Conservation (phyloP, 352 stramenopile species). For the Globisporangium canariense region DNA sequence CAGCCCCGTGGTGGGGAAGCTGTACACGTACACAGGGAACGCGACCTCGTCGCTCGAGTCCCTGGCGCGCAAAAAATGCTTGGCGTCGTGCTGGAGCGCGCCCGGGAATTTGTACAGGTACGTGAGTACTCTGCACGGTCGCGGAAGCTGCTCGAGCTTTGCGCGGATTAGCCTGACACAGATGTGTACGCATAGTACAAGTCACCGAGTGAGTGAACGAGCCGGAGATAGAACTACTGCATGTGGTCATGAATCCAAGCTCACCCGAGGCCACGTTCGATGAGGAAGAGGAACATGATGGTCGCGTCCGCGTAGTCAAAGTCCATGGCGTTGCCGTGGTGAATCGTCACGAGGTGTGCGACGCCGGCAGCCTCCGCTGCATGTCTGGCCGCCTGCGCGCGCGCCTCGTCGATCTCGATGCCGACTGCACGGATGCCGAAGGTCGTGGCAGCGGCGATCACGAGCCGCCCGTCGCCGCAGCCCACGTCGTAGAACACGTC, state of each 20-base stretch:
- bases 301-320: slow-evolving; percentile 61
- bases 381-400: slow-evolving; percentile 27
- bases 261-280: slow-evolving; percentile 63
- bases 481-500: slow-evolving; percentile 82
- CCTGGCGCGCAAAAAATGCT: slow-evolving; percentile 47
- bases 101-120: slow-evolving; percentile 75
- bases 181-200: not conserved
- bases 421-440: slow-evolving; percentile 54
- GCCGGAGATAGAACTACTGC: no score
- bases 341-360: slow-evolving; percentile 54
- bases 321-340: slow-evolving; percentile 68
- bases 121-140: slow-evolving; percentile 56
- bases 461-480: slow-evolving; percentile 69
- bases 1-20: slow-evolving; percentile 29
- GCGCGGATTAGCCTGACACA: slow-evolving; percentile 41
- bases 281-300: slow-evolving; percentile 81
- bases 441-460: slow-evolving; percentile 50
- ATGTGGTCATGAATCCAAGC: not conserved
- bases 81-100: slow-evolving; percentile 24
- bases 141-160: slow-evolving; percentile 39
- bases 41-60: slow-evolving; percentile 35
- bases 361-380: slow-evolving; percentile 28
- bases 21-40: slow-evolving; percentile 79
- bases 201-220: not conserved
- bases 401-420: slow-evolving; percentile 62